A percentile compares a stretch with the other conserved stretches of the same genome.
phyloP scores from a whole-genome alignment of 148 eudicot species.

The Vaccinium darrowii region DNA sequence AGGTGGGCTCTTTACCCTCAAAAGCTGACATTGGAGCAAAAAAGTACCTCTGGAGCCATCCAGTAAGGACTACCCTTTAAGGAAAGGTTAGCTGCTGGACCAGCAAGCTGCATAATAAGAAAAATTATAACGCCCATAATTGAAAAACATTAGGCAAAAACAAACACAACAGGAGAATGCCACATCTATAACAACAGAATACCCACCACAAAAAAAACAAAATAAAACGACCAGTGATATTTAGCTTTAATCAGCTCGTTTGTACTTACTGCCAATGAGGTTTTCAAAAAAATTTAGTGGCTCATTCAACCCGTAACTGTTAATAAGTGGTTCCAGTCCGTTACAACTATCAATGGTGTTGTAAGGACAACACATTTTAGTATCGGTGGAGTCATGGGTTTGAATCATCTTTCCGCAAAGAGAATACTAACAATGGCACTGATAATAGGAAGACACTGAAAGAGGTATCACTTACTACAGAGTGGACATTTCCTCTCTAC shows the following conservation, averaged over 20 bases:
- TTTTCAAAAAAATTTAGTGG: background rate
- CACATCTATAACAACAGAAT: background rate
- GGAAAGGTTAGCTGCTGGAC: conserved; percentile 71
- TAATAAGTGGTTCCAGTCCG: background rate
- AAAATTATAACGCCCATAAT: background rate
- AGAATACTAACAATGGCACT: background rate
- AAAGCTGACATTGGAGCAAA: background rate
- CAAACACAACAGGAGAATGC: background rate
- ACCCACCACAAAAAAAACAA: background rate
- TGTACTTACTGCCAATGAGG: conserved; percentile 1
- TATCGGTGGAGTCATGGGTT: background rate
- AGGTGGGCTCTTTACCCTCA: too few species aligned
- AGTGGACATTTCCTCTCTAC: background rate
- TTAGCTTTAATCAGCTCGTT: background rate
- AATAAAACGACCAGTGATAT: background rate
- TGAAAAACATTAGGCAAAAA: background rate
- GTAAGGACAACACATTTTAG: background rate
- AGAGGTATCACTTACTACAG: background rate
- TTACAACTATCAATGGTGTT: background rate
- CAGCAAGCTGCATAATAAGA: conserved; percentile 57
- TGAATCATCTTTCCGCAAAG: background rate
- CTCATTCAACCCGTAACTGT: background rate
- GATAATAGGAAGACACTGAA: background rate
- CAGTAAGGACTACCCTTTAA: conserved; percentile 94
- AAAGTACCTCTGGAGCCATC: conserved; percentile 97